Evolutionary conservation across 495 filamentous ascomycete species (phyloP).

Genomic region (Lophiostoma macrostomum): DNA sequence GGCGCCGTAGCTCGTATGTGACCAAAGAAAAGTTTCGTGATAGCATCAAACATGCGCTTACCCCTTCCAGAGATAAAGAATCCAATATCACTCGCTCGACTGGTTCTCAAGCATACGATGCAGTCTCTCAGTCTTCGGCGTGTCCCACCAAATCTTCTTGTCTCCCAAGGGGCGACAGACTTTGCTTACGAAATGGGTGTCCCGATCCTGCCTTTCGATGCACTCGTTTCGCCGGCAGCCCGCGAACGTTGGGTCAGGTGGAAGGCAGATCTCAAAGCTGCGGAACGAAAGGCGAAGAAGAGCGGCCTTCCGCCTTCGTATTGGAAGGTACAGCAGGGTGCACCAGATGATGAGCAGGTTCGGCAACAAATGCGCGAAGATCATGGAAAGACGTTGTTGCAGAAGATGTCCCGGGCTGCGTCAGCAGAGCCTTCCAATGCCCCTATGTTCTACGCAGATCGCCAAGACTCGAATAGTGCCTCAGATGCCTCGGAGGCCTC

Average conservation of each 20-base stretch:
- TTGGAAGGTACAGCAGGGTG: constrained; percentile 60
- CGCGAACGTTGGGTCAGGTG: constrained; percentile 71
- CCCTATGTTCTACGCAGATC: background rate
- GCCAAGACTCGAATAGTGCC: background rate
- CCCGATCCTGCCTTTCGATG: constrained; percentile 64
- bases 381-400: constrained; percentile 35
- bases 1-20: constrained; percentile 85
- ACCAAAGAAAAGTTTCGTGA: no score
- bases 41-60: no score
- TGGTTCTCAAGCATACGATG: constrained; percentile 72
- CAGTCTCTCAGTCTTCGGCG: constrained; percentile 72
- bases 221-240: constrained; percentile 69
- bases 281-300: constrained; percentile 41
- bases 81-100: constrained; percentile 80
- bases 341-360: constrained; percentile 45
- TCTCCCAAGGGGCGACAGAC: constrained; percentile 75
- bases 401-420: constrained; percentile 19
- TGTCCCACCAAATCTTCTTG: constrained; percentile 88
- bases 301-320: constrained; percentile 48
- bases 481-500: constrained; percentile 9
- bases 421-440: constrained; percentile 14
- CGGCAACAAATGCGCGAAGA: constrained; percentile 28
- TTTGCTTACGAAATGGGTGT: constrained; percentile 81
- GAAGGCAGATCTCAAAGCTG: constrained; percentile 67
- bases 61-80: constrained; percentile 93